Percentiles rank a stretch among this genome's conserved stretches.
Conservation (phyloP, 192 early-diverging fungal species). For the Cladochytrium replicatum region DNA sequence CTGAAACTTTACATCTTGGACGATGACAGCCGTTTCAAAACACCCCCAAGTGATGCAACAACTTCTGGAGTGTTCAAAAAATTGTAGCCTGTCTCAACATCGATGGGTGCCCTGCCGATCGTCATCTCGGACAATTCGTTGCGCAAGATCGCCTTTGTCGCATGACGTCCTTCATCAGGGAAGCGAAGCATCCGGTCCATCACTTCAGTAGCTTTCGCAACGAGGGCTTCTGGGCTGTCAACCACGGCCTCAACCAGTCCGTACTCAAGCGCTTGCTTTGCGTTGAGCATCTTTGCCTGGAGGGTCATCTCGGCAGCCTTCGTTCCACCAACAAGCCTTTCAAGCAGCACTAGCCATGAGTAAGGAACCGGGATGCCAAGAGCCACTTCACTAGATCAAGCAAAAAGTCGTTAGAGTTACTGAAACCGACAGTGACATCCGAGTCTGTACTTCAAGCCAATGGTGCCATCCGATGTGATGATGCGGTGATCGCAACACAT, state of each 20-base stretch:
- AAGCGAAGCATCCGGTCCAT: constrained; percentile 19
- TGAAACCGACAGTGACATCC: constrained; percentile 6
- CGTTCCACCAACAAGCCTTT: constrained; percentile 22
- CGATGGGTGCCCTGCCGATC: constrained; percentile 13
- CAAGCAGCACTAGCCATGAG: constrained; percentile 30
- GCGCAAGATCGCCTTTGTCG: constrained; percentile 23
- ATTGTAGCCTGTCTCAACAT: constrained; percentile 19
- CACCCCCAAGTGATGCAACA: too few relatives aligned
- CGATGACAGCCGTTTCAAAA: constrained; percentile 20
- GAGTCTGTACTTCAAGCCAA: constrained; percentile 30
- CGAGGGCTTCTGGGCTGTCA: constrained; percentile 16
- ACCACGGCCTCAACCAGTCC: constrained; percentile 34
- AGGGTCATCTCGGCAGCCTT: constrained; percentile 20
- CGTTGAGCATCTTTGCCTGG: constrained; percentile 21
- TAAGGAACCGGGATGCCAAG: constrained; percentile 32
- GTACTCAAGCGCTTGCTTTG: constrained; percentile 23
- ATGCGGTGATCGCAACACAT: constrained; percentile 34
- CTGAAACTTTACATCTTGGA: too few relatives aligned
- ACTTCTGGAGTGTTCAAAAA: too few relatives aligned
- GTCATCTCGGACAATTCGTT: constrained; percentile 16
- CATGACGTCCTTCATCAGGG: constrained; percentile 26
- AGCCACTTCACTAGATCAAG: constrained; percentile 12
- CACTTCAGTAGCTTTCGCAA: constrained; percentile 17
- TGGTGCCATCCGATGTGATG: constrained; percentile 16
- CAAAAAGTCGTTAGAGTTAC: not conserved